A percentile compares a stretch with the other conserved stretches of the same genome.
These are phyloP conservation scores for Pichia insulana DNA, from an alignment of 805 yeast genomes.

Conservation along the genomic window DNA sequence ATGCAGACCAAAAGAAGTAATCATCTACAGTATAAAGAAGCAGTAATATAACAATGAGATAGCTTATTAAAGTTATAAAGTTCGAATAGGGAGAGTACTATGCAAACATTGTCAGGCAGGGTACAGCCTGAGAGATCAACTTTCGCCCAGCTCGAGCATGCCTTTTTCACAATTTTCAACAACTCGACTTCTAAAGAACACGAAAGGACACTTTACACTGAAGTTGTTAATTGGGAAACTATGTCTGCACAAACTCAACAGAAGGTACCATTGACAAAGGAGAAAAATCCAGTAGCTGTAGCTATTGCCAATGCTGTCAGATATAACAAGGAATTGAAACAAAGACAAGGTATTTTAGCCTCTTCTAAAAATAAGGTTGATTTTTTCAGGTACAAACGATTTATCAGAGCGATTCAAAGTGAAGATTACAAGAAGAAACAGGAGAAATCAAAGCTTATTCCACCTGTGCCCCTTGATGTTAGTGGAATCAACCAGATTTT, in stretches of 20 bases:
- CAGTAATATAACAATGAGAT: too few relatives aligned
- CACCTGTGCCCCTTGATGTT: constrained; percentile 29
- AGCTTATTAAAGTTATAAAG: too few relatives aligned
- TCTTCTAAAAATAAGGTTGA: constrained; percentile 63
- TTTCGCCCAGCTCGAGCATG: too few relatives aligned
- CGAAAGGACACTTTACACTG: too few relatives aligned
- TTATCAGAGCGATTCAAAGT: constrained; percentile 65
- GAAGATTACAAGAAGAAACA: constrained; percentile 48
- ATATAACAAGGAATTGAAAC: constrained; percentile 58
- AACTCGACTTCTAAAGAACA: too few relatives aligned
- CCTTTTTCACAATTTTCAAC: too few relatives aligned
- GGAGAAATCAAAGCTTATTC: constrained; percentile 31
- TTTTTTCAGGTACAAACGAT: constrained; percentile 82
- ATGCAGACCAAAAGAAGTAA: too few relatives aligned
- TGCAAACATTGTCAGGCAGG: too few relatives aligned
- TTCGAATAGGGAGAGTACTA: too few relatives aligned
- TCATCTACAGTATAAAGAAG: too few relatives aligned
- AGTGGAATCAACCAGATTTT: constrained; percentile 55
- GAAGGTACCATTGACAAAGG: constrained; percentile 17
- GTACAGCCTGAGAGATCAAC: too few relatives aligned
- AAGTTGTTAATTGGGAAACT: not conserved
- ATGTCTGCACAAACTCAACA: constrained; percentile 12
- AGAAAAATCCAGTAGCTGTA: constrained; percentile 45
- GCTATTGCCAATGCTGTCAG: constrained; percentile 68
- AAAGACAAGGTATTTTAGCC: constrained; percentile 59